Evolutionary conservation across 73 alveolate genomes (phyloP).

Genomic region (Blepharisma stoltei): DNA sequence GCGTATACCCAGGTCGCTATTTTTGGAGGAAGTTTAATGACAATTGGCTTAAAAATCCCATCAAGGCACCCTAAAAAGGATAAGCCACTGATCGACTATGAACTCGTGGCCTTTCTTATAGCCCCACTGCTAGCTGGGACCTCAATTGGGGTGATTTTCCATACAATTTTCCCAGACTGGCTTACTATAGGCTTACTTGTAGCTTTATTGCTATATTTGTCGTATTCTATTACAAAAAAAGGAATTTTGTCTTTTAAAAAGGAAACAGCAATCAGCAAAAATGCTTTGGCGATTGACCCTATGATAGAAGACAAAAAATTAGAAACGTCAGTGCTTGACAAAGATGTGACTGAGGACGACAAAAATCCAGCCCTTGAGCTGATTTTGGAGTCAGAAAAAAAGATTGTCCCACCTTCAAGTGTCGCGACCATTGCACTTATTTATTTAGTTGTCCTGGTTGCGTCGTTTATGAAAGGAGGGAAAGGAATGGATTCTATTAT

Average conservation of each 20-base stretch:
- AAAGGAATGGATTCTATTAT: background rate
- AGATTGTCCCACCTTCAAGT: background rate
- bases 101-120: constrained; percentile 15
- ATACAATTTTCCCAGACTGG: constrained; percentile 28
- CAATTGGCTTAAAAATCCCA: background rate
- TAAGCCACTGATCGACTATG: constrained; percentile 29
- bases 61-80: constrained; percentile 25
- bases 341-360: background rate
- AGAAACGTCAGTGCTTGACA: constrained; percentile 4
- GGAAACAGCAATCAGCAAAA: no score
- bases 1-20: constrained; percentile 43
- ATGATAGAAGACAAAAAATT: constrained; percentile 25
- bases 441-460: background rate
- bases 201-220: background rate
- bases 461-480: constrained; percentile 11
- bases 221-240: background rate
- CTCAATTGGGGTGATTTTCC: constrained; percentile 30
- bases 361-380: background rate
- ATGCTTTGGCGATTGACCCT: no score
- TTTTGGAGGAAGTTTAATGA: constrained; percentile 31
- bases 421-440: background rate
- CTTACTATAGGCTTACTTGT: background rate
- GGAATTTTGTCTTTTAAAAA: no score
- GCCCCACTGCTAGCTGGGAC: constrained; percentile 30
- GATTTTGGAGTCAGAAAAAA: constrained; percentile 6